Evolutionary conservation across 2,329 filamentous ascomycete genomes (phyloP), one percentile per base, ranked within the genome.

Genomic region (Penicillium sp.): DNA sequence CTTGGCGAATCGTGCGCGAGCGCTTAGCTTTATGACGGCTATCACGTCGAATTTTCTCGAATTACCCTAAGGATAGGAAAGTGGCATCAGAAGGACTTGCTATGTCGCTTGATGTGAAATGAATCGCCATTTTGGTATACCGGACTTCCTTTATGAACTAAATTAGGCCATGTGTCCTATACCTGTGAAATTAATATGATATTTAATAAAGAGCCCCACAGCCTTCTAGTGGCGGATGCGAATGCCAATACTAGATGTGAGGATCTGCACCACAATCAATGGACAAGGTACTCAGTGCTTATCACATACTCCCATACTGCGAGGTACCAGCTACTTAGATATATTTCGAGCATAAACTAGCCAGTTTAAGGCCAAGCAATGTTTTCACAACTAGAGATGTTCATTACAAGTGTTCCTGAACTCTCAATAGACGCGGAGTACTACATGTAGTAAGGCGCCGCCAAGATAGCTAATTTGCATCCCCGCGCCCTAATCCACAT

Each of bases 401-500:
- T 16, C 16, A 45, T 33, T 22, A 33, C 31, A 14, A 22, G 7
- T 5, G 41, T n/a, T n/a, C n/a, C 26, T n/a, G 5, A 44, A 11
- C 12, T 14, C 3, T 14, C n/a, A n/a, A n/a, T n/a, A n/a, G n/a
- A n/a, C n/a, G n/a, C n/a, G n/a, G n/a, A 35, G 14, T 35, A 35
- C 26, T 7, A 19, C 2, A 22, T 22, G 25, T 8, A n/a, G 25
- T 11, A 30, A 7, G 14, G 17, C 31, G 30, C 11, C 46, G 37
- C 37, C 28, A 50, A 50, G 37, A 22, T 17, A 43, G 9, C 35
- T 19, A 30, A 40, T 22, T 38, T 16, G 9, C 16, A 42, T 31
- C 16, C 48, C 47, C 36, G 17, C 36, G 46, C 36, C 36, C 17
- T 41, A 49, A 19, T 16, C 26, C 47, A 50, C 47, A 42, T 42